Percentiles rank a stretch among this genome's conserved stretches.
Conservation (phyloP, 2,329 filamentous ascomycete species). For the Penicillium occitanis region DNA sequence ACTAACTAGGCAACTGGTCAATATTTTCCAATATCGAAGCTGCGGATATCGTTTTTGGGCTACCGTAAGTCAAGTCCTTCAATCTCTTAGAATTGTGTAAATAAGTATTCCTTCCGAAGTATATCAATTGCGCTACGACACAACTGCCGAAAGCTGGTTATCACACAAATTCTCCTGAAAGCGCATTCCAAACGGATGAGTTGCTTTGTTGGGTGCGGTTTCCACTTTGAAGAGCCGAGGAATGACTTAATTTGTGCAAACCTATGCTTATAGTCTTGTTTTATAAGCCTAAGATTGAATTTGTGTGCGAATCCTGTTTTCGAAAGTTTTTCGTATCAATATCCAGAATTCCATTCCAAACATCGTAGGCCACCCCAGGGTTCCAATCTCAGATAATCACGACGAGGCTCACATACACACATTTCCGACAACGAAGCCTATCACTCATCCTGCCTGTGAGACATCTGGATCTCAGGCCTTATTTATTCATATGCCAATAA, state of each 20-base stretch:
- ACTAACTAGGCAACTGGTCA: not conserved
- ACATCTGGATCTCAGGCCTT: not conserved
- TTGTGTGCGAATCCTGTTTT: not conserved
- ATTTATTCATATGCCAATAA: not conserved
- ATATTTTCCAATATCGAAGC: not conserved
- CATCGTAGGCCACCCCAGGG: too few species aligned
- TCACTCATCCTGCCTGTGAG: not conserved
- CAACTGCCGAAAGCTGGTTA: not conserved
- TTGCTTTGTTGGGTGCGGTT: not conserved
- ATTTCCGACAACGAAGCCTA: not conserved
- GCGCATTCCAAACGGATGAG: not conserved
- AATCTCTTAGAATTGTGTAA: not conserved
- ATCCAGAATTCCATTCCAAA: not conserved
- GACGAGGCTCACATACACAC: not conserved
- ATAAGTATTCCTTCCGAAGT: not conserved
- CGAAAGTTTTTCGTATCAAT: too few species aligned
- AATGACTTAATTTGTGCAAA: not conserved
- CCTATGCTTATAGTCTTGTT: not conserved
- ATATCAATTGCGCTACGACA: not conserved
- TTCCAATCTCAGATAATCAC: not conserved
- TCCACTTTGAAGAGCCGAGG: not conserved
- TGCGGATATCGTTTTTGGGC: not conserved
- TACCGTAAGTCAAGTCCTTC: not conserved
- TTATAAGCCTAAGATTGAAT: not conserved
- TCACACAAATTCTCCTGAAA: not conserved